Base-by-base conservation (phyloP, 768 basidiomycete genomes). In the Ramaria sp. region DNA sequence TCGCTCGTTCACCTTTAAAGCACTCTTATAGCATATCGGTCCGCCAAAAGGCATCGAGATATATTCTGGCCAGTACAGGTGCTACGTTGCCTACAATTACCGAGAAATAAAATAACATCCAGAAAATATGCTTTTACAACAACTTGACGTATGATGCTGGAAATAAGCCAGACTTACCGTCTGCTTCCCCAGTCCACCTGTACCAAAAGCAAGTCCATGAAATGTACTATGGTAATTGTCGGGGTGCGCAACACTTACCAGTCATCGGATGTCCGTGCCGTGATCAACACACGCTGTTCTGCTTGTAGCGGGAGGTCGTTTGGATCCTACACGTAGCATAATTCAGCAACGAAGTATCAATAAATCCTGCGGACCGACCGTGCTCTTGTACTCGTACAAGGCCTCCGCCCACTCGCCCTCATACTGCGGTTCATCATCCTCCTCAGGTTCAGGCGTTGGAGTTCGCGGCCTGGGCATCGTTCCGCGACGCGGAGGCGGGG, bases 401-500 rank as follows among this genome's bases (percentile, higher is more conserved):
- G 74, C 88, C 63, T 89, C 82, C 15, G 80, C 86, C 88, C 88
- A 91, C 59, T 86, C 84, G 4, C 85, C 86, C 37, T 69, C 63
- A 6, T 13, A n/a, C 15, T 51, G 54, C 10, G 63, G 67, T 53
- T 67, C 67, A 6, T 58, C 62, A 30, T 59, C 69, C 20, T 69
- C 68, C 58, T 70, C 68, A 33, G 68, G 70, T 38, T 70, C 70
- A 6, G 65, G 63, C 67, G 48, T 65, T 58, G 61, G 69, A 15
- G 63, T 63, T 1, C 68, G 63, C n/a, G 61, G 46, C 10, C 54
- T 34, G 0, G 62, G 27, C 33, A 57, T 31, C 20, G 59, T n/a
- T 15, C 59, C 51, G 37, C 54, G 56, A 24, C 59, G 65, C 0
- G 82, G 83, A 27, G 84, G 83, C 7, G 84, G 78, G 11, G 70